A percentile compares a stretch with the other conserved stretches of the same genome.
Evolutionary conservation across 345 rosid species (phyloP).

Genomic region (Noccaea caerulescens): DNA sequence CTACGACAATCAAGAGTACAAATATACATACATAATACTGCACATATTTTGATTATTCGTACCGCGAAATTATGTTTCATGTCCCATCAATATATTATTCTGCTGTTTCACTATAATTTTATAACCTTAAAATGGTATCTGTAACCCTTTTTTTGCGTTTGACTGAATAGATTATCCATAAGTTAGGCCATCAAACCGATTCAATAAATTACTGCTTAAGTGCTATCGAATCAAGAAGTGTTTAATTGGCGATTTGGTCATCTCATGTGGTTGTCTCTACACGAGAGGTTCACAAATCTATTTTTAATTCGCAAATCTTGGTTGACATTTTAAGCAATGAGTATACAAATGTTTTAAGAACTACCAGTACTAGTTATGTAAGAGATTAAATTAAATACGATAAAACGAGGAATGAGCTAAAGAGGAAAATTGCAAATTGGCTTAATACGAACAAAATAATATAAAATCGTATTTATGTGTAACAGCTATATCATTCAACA

Average conservation of each 20-base stretch:
- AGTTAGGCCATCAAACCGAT: neutral
- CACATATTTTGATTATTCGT: conserved; percentile 14
- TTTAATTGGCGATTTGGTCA: conserved; percentile 32
- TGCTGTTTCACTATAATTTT: neutral
- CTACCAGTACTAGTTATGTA: neutral
- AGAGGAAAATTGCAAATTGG: conserved; percentile 10
- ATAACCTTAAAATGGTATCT: neutral
- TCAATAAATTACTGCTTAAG: conserved; percentile 8
- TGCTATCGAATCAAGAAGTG: conserved; percentile 27
- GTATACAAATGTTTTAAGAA: neutral
- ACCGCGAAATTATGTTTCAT: neutral
- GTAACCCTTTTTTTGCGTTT: neutral
- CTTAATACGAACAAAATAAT: neutral
- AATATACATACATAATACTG: conserved; percentile 8
- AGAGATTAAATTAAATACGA: neutral
- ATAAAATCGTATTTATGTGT: neutral
- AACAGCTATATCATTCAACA: conserved; percentile 34
- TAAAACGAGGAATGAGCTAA: conserved; percentile 11
- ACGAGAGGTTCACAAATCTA: conserved; percentile 36
- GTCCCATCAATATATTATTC: neutral
- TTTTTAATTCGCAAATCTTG: conserved; percentile 27
- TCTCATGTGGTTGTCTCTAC: conserved; percentile 32
- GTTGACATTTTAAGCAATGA: conserved; percentile 36
- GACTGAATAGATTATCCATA: conserved; percentile 19
- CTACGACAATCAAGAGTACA: neutral